These are phyloP conservation scores for Penicillium palitans DNA, from an alignment of 2,329 filamentous ascomycete genomes.

Conservation along the genomic window DNA sequence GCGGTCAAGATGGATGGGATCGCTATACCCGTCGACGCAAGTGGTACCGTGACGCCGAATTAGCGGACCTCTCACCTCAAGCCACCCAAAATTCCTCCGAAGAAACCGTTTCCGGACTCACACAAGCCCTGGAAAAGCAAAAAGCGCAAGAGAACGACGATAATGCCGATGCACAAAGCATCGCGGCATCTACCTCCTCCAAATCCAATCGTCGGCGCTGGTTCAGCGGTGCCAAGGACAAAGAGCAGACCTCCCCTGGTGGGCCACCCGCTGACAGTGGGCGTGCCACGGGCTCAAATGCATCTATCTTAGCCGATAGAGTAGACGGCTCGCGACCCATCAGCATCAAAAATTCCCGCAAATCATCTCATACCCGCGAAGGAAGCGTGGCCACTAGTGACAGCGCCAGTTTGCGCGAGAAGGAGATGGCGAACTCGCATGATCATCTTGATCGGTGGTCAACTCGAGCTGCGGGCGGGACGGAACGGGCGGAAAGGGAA, in stretches of 20 bases:
- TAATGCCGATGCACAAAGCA: constrained; percentile 30
- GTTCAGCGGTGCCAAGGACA: constrained; percentile 38
- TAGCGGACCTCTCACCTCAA: constrained; percentile 67
- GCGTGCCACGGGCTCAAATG: constrained; percentile 20
- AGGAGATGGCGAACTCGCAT: constrained; percentile 40
- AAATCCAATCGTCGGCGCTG: constrained; percentile 39
- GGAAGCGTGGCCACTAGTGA: constrained; percentile 33
- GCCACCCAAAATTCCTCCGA: constrained; percentile 46
- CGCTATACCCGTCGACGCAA: constrained; percentile 90
- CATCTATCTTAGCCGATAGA: constrained; percentile 1
- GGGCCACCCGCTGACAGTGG: constrained; percentile 21
- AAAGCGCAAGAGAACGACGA: constrained; percentile 27
- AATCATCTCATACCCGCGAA: constrained; percentile 27
- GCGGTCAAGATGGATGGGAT: constrained; percentile 87
- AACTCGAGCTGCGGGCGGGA: constrained; percentile 57
- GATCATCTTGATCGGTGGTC: constrained; percentile 54
- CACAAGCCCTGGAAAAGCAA: constrained; percentile 24
- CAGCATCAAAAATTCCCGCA: constrained; percentile 32
- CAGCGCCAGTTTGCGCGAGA: constrained; percentile 38
- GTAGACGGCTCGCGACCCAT: constrained; percentile 30
- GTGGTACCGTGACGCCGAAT: constrained; percentile 94
- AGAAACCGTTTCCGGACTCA: constrained; percentile 41
- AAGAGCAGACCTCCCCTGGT: constrained; percentile 27
- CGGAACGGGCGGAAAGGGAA: constrained; percentile 51
- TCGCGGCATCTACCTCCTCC: constrained; percentile 31